Evolutionary conservation across 2,329 filamentous ascomycete genomes (phyloP), one percentile per base, ranked within the genome.

Genomic region (Paecilomyces niveus): DNA sequence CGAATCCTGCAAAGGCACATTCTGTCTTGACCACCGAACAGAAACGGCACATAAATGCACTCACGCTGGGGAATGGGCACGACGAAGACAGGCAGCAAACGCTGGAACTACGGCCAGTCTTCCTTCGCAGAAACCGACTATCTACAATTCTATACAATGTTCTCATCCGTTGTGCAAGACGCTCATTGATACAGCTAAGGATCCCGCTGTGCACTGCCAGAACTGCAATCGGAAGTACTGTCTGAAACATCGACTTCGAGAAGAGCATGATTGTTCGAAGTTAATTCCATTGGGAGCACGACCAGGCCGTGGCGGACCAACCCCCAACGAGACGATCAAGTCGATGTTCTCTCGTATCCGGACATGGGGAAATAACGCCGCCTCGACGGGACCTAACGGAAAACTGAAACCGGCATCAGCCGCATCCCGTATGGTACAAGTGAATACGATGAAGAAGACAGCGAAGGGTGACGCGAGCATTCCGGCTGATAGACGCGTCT

Each of bases 391-490:
- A 11, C 54, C 59, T 8, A 56, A 57, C n/a, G 57, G 57, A 3
- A 86, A 85, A 65, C 80, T 86, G 11, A 86, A 86, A 68, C 83
- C 85, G 1, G 81, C 82, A 35, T 83, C 81, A 1, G 82, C 87
- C 0, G 83, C 88, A 0, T 84, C 86, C 54, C 83, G 87, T 2
- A 65, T 89, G 18, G 79, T 86, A 2, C 89, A 88, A 5, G 80
- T 93, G 6, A 91, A 91, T 62, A 85, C 83, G 9, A 79, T 99
- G 50, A 97, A 96, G 78, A 89, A 88, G 71, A 86, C 83, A 0
- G 93, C 94, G 2, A 97, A 96, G 76, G 95, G 95, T 0, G 93
- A 97, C 63, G 85, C 86, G 9, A 93, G 91, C 67, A 75, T 97
- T 0, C 81, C 91, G 0, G 73, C 80, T 0, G 91, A 96, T 63